Base-by-base conservation (phyloP, 306 rosid species). In the Vigna radiata region DNA sequence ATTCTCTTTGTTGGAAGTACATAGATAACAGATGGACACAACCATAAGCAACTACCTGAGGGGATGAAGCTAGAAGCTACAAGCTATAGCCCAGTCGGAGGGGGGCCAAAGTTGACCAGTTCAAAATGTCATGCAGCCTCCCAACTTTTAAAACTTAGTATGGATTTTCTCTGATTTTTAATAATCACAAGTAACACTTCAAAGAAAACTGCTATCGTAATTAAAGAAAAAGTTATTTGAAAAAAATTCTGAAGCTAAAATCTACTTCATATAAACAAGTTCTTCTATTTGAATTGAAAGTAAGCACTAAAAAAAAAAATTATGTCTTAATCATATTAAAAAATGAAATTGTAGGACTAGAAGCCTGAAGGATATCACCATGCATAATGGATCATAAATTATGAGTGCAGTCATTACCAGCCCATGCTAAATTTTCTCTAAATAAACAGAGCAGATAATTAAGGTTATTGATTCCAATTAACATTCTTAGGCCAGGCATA, bases 21-120 rank as follows among this genome's bases (percentile, higher is more conserved):
- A 48, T 4, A 15, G 48, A 25, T 44, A 52, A 23, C 43, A 25
- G 44, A 41, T 16, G 61, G 39, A 29, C 77, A 62, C 31, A 53
- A 49, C 25, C 29, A 49, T 25, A 63, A 37, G 63, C 36, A 68
- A 10, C 37, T 54, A 4, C 14, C 21, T 14, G 16, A 21, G 27
- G 43, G 31, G 74, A 58, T 68, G 23, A 63, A 63, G 39, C 19
- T 60, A 75, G 71, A 29, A 62, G 39, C 19, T 60, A 75, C 71
- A 17, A 62, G 39, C 15, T 61, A 75, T 62, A 29, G 49, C 61
- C 37, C 36, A 62, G 29, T 11, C 3, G 47, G 4, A 62, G 36
- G 10, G 71, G 50, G 6, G 25, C 61, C 68, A 48, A 27, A 29
- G 68, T 17, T 33, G 50, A 48, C 33, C 39, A 75, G 10, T 2